Conservation (phyloP, 192 early-diverging fungal genomes). For the Coemansia sp. region DNA sequence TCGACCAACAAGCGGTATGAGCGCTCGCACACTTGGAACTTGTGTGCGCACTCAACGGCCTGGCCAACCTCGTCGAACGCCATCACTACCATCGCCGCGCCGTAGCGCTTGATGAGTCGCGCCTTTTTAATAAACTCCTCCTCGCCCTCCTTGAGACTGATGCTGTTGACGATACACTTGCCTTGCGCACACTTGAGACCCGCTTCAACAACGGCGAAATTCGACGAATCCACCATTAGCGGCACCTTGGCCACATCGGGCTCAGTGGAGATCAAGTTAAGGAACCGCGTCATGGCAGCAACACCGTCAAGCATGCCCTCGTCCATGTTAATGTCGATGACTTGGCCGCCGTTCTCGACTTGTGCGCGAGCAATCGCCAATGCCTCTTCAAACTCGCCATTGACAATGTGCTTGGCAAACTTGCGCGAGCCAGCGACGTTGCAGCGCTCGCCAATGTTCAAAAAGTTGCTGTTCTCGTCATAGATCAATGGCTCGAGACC, state of each 20-base stretch:
- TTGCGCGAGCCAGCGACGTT: constrained; percentile 96
- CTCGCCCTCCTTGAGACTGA: constrained; percentile 94
- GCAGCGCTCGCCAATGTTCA: constrained; percentile 97
- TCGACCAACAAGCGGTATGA: constrained; percentile 89
- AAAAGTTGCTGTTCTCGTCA: constrained; percentile 81
- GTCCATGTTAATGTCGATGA: constrained; percentile 97
- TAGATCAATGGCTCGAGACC: constrained; percentile 86
- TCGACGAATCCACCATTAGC: constrained; percentile 96
- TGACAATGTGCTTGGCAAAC: constrained; percentile 92
- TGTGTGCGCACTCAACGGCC: constrained; percentile 81
- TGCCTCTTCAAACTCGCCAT: constrained; percentile 92
- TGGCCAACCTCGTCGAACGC: constrained; percentile 97
- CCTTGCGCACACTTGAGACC: constrained; percentile 96
- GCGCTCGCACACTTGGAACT: constrained; percentile 87
- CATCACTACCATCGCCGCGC: constrained; percentile 96
- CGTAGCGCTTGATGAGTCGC: constrained; percentile 83
- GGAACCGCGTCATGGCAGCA: constrained; percentile 91
- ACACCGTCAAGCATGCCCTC: constrained; percentile 94
- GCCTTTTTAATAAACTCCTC: constrained; percentile 92
- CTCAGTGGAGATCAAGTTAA: constrained; percentile 93
- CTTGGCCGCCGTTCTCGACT: constrained; percentile 93
- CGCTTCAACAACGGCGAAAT: constrained; percentile 95
- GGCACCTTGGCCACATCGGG: constrained; percentile 89
- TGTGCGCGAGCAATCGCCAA: constrained; percentile 90
- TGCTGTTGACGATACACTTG: constrained; percentile 98